These are phyloP conservation scores for Neonothopanus nambi DNA, from an alignment of 1,284 basidiomycete genomes.

Conservation along the genomic window DNA sequence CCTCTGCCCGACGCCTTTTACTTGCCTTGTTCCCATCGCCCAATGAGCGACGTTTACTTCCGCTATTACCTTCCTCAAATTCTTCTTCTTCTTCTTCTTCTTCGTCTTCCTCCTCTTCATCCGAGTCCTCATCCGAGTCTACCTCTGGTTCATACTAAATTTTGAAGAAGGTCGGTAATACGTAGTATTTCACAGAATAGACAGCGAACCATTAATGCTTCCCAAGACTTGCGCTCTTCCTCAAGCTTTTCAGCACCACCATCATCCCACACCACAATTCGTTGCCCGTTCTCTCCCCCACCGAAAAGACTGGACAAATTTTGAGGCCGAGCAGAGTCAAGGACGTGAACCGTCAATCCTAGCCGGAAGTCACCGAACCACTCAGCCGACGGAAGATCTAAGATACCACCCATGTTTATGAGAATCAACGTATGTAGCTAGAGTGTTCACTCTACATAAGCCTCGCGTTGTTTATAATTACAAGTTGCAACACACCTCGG, in stretches of 20 bases:
- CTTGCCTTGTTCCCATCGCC: conserved; percentile 41
- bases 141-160: conserved; percentile 72
- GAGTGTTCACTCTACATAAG: conserved; percentile 10
- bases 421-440: conserved; percentile 91
- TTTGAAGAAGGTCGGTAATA: neutral
- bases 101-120: conserved; percentile 39
- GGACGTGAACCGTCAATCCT: conserved; percentile 80
- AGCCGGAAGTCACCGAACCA: conserved; percentile 75
- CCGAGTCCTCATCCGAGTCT: conserved; percentile 63
- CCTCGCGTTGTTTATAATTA: neutral
- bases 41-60: conserved; percentile 59
- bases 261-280: conserved; percentile 89
- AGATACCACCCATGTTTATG: conserved; percentile 89
- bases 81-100: conserved; percentile 49
- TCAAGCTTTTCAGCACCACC: conserved; percentile 69
- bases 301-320: conserved; percentile 90
- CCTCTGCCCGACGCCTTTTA: conserved; percentile 52
- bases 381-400: conserved; percentile 73
- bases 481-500: conserved; percentile 55
- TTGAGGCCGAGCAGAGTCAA: conserved; percentile 92
- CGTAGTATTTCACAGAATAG: neutral
- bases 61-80: conserved; percentile 42
- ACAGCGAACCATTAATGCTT: conserved; percentile 72
- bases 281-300: conserved; percentile 64
- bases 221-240: conserved; percentile 74